phyloP scores from a whole-genome alignment of 305 asterid species.

The Fraxinus xanthoxyloides region DNA sequence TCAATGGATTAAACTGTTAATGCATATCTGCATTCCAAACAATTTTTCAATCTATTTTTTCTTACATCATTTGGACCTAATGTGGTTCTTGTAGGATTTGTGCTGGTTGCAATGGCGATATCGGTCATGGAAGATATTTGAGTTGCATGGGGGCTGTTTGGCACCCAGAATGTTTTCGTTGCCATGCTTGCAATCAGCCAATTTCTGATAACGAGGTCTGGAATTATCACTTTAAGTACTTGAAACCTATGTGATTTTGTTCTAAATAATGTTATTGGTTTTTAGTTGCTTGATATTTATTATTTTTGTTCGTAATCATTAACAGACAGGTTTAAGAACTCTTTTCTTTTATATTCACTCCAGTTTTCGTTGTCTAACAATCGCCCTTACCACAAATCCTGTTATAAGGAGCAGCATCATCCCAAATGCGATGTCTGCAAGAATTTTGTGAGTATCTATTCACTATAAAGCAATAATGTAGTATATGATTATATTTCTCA shows the following conservation, averaged over 20 bases:
- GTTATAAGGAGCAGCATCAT: constrained; percentile 87
- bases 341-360: constrained; percentile 20
- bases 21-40: not conserved
- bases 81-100: constrained; percentile 55
- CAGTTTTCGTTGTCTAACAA: constrained; percentile 90
- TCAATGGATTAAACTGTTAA: not conserved
- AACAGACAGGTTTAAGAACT: constrained; percentile 2
- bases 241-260: not conserved
- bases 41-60: not conserved
- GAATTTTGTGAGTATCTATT: constrained; percentile 64
- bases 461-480: not conserved
- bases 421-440: constrained; percentile 98
- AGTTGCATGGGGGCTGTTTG: constrained; percentile 93
- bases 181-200: constrained; percentile 75
- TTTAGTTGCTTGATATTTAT: constrained; percentile 8
- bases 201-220: constrained; percentile 92
- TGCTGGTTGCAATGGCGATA: constrained; percentile 86
- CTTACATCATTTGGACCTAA: constrained; percentile 10
- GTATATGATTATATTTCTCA: not conserved
- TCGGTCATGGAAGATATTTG: constrained; percentile 81
- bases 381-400: constrained; percentile 79
- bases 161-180: constrained; percentile 96
- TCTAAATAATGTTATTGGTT: not conserved
- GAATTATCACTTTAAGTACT: constrained; percentile 21
- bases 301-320: not conserved